Evolutionary conservation across 495 filamentous ascomycete species (phyloP).

Genomic region (Penicillium robsamsonii): DNA sequence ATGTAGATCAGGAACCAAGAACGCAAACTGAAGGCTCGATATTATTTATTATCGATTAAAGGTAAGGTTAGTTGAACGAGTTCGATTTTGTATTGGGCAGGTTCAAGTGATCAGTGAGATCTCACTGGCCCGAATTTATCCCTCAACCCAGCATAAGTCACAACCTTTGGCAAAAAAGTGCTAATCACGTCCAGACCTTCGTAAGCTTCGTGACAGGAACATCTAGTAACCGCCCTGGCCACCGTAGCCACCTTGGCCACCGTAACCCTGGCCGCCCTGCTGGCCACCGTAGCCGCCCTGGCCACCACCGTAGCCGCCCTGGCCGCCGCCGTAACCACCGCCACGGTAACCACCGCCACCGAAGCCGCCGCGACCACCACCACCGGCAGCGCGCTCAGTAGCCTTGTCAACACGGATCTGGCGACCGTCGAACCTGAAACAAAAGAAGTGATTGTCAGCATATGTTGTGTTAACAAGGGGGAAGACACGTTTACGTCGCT

Average conservation of each 20-base stretch:
- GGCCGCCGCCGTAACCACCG: constrained; percentile 25
- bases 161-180: constrained; percentile 8
- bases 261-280: constrained; percentile 1
- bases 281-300: constrained; percentile 6
- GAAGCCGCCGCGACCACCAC: constrained; percentile 37
- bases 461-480: not conserved
- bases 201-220: not conserved
- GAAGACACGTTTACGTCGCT: not conserved
- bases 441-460: not conserved
- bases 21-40: constrained; percentile 6
- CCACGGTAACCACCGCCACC: constrained; percentile 33
- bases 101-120: not conserved
- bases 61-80: constrained; percentile 7
- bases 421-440: constrained; percentile 88
- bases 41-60: constrained; percentile 14
- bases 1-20: not conserved
- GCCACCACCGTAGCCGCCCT: constrained; percentile 22
- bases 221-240: constrained; percentile 8
- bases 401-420: constrained; percentile 95
- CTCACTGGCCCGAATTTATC: constrained; percentile 5
- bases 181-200: constrained; percentile 7
- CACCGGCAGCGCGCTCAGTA: constrained; percentile 62
- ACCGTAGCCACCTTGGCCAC: constrained; percentile 11
- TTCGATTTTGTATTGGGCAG: constrained; percentile 12
- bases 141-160: constrained; percentile 11